Base-by-base conservation (phyloP, 2,329 filamentous ascomycete genomes). In the Ilyonectria sp. region DNA sequence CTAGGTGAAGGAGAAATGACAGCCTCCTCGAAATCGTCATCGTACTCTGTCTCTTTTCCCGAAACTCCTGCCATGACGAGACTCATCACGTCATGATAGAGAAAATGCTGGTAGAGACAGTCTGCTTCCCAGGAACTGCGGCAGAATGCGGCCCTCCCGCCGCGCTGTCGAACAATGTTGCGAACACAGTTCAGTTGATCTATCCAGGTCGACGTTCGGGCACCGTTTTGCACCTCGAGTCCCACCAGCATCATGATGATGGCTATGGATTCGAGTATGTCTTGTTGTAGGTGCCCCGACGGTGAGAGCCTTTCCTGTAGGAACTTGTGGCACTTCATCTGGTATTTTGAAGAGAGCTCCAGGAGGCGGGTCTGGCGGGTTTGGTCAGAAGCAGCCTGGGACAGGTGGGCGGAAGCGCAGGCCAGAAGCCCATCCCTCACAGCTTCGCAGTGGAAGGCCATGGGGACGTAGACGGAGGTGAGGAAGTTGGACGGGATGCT, bases 71-170 rank as follows among this genome's bases (percentile, higher is more conserved):
- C 49, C 58, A 62, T 66, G 17, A 64, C 52, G 11, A 66, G 52
- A 47, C 63, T 58, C 63, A 66, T 62, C 2, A 66, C 63, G 21
- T 66, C 57, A 29, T 66, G 52, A 43, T 66, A 66, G 4, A 61
- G 33, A 53, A 57, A 66, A 21, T 61, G 50, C 10, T 35, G 29
- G 15, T 62, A 62, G 11, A 66, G 46, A 46, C 37, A 47, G 3
- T 35, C 21, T 7, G 63, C 58, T 26, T 62, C 63, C 63, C 52
- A 61, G 10, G 63, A 61, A 13, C 11, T 33, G 31, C 49, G 33
- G 17, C 31, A 52, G 21, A 65, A 60, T 11, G n/a, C 50, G 9
- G 31, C 17, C n/a, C 46, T 43, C 7, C 52, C 55, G 1, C 55
- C 60, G 6, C 35, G 29, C 19, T 60, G 55, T 6, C n/a, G 53